These are phyloP conservation scores for Oryza longistaminata DNA, from an alignment of 176 grass and related monocot genomes.

Conservation along the genomic window DNA sequence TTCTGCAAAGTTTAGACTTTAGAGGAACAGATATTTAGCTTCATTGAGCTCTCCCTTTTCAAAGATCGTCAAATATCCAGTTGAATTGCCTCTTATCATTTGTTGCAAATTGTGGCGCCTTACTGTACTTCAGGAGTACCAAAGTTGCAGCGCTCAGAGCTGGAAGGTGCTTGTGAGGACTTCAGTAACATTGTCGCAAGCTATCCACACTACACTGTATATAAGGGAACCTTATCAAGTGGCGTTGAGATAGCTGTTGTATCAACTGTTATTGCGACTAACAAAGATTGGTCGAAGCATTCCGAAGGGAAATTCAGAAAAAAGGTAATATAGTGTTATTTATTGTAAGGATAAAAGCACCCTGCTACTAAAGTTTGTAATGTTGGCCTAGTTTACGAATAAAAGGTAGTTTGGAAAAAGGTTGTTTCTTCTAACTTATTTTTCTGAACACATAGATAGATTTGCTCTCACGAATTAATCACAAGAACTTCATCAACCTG, in stretches of 20 bases:
- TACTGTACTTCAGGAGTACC: slow-evolving; percentile 75
- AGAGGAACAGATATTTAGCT: neutral
- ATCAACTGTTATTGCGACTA: slow-evolving; percentile 60
- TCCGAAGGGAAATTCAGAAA: slow-evolving; percentile 79
- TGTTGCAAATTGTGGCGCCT: neutral
- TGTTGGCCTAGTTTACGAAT: slow-evolving; percentile 12
- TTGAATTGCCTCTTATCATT: slow-evolving; percentile 11
- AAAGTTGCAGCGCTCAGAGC: slow-evolving; percentile 78
- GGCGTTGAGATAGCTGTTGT: slow-evolving; percentile 94
- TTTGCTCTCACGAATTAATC: slow-evolving; percentile 84
- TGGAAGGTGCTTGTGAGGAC: slow-evolving; percentile 93
- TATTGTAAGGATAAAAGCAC: neutral
- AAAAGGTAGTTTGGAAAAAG: neutral
- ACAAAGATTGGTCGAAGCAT: slow-evolving; percentile 85
- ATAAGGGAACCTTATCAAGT: slow-evolving; percentile 95
- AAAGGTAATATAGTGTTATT: slow-evolving; percentile 64
- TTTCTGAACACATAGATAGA: slow-evolving; percentile 75
- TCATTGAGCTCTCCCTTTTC: slow-evolving; percentile 6
- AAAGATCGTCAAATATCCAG: slow-evolving; percentile 17
- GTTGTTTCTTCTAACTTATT: slow-evolving; percentile 35
- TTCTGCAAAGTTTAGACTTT: neutral
- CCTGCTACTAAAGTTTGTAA: neutral
- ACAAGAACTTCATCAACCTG: slow-evolving; percentile 97
- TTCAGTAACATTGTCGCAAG: slow-evolving; percentile 88
- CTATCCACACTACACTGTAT: slow-evolving; percentile 80